Conservation (phyloP, 805 yeast species). For the Starmerella vitae region DNA sequence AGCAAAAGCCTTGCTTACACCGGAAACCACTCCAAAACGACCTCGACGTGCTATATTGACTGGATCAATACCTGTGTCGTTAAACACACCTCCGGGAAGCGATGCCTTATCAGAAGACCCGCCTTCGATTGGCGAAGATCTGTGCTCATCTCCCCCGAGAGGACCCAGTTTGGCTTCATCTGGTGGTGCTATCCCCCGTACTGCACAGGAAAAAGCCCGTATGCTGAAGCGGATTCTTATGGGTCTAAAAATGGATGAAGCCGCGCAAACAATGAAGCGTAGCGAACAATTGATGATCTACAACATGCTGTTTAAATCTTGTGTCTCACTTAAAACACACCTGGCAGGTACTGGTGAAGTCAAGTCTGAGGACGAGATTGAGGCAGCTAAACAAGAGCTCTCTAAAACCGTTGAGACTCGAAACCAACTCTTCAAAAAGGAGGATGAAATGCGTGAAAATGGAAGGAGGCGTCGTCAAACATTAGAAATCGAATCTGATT, state of each 20-base stretch:
- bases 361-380: conserved; percentile 3
- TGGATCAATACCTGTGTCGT: conserved; percentile 8
- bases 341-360: conserved; percentile 8
- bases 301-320: conserved; percentile 14
- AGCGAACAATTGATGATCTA: conserved; percentile 18
- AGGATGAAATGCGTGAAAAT: conserved; percentile 3
- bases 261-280: conserved; percentile 14
- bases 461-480: neutral
- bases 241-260: conserved; percentile 17
- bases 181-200: neutral
- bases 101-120: conserved; percentile 7
- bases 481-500: neutral
- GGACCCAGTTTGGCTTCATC: neutral
- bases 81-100: conserved; percentile 16
- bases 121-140: conserved; percentile 5
- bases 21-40: conserved; percentile 5
- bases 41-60: conserved; percentile 11
- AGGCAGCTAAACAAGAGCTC: conserved; percentile 2
- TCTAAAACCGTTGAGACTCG: neutral
- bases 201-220: conserved; percentile 15
- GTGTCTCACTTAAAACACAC: conserved; percentile 13
- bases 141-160: conserved; percentile 16
- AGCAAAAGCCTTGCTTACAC: neutral
- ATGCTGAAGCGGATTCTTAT: conserved; percentile 14
- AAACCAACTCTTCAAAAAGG: neutral